Conservation (phyloP, 306 rosid species). For the Dryas alaskensis region DNA sequence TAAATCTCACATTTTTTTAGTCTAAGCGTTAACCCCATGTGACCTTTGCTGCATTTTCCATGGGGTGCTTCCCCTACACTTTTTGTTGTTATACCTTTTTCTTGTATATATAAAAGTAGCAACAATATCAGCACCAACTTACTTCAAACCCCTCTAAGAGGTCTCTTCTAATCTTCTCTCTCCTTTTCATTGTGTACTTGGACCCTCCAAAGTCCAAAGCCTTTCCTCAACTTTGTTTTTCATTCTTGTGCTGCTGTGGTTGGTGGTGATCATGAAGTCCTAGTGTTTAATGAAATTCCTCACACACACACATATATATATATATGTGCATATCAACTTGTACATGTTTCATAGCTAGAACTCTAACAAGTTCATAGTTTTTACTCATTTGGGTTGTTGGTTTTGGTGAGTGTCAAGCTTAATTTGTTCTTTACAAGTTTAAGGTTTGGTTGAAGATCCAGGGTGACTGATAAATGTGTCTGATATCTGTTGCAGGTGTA, state of each 20-base stretch:
- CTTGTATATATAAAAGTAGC: conserved; percentile 22
- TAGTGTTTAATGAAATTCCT: background rate
- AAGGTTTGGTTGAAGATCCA: background rate
- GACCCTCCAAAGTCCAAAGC: background rate
- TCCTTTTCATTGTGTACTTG: conserved; percentile 16
- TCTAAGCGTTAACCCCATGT: conserved; percentile 60
- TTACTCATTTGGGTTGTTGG: conserved; percentile 9
- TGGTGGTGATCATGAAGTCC: background rate
- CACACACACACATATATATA: background rate
- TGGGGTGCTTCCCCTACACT: conserved; percentile 38
- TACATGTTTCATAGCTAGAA: background rate
- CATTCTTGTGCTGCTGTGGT: background rate
- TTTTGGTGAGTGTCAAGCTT: conserved; percentile 37
- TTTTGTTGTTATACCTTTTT: conserved; percentile 23
- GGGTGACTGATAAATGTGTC: conserved; percentile 8
- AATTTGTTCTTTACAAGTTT: background rate
- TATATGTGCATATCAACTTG: background rate
- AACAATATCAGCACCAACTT: conserved; percentile 1
- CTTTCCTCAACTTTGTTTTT: background rate
- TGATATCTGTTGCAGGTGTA: conserved; percentile 34
- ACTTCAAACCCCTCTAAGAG: background rate
- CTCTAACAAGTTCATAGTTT: background rate
- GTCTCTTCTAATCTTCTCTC: background rate
- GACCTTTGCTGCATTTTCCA: conserved; percentile 64
- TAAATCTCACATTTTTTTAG: conserved; percentile 5